phyloP scores from a whole-genome alignment of 345 rosid genomes.

The Boechera retrofracta region DNA sequence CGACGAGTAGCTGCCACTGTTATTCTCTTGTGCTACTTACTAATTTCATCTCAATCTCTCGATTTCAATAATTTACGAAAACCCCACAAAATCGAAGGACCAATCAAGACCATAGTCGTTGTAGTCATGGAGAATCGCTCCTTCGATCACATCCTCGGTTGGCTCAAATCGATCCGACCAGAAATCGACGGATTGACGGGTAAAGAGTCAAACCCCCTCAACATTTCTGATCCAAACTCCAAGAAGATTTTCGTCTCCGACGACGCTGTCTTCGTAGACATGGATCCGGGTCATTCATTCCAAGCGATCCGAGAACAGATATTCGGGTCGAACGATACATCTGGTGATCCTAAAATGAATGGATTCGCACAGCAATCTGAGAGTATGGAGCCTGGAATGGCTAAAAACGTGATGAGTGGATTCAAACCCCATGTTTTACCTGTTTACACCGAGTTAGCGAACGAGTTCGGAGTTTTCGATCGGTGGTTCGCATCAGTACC shows the following conservation, averaged over 20 bases:
- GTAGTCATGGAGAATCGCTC: conserved; percentile 98
- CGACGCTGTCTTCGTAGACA: conserved; percentile 83
- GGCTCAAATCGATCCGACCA: conserved; percentile 92
- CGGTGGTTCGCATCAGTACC: conserved; percentile 99
- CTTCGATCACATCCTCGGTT: conserved; percentile 91
- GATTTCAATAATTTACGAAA: conserved; percentile 42
- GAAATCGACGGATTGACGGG: conserved; percentile 89
- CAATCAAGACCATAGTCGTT: conserved; percentile 89
- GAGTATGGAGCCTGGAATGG: conserved; percentile 66
- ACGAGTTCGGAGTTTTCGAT: conserved; percentile 89
- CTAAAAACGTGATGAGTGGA: conserved; percentile 83
- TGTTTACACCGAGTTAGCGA: conserved; percentile 77
- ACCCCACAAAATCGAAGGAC: conserved; percentile 68
- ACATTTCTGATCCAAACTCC: conserved; percentile 68
- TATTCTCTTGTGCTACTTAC: conserved; percentile 54
- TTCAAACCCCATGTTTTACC: conserved; percentile 74
- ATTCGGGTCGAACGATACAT: conserved; percentile 73
- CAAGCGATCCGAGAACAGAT: conserved; percentile 97
- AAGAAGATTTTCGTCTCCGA: conserved; percentile 61
- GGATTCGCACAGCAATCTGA: conserved; percentile 92
- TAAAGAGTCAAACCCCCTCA: conserved; percentile 63
- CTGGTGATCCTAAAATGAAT: conserved; percentile 70
- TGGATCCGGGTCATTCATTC: conserved; percentile 98
- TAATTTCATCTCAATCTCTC: conserved; percentile 62
- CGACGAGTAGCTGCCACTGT: conserved; percentile 48